These are phyloP conservation scores for Cornus florida DNA, from an alignment of 148 eudicot genomes.

Conservation along the genomic window DNA sequence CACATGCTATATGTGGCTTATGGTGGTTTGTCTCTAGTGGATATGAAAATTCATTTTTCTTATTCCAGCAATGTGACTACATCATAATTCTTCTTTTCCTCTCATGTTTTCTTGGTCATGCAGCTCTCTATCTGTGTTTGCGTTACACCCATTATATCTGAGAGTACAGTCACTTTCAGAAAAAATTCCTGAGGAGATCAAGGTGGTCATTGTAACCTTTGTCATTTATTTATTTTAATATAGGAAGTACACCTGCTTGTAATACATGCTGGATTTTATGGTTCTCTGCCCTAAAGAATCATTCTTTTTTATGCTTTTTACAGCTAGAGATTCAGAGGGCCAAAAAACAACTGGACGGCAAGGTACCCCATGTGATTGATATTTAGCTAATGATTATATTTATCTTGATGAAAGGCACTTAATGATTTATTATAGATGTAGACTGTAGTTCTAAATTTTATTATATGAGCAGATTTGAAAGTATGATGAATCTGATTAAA, in stretches of 20 bases:
- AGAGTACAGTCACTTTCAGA: conserved; percentile 80
- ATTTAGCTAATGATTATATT: neutral
- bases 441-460: neutral
- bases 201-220: conserved; percentile 37
- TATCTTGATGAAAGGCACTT: neutral
- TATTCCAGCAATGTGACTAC: neutral
- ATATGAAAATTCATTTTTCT: neutral
- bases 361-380: conserved; percentile 42
- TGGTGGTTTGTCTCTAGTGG: neutral
- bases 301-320: conserved; percentile 12
- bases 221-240: neutral
- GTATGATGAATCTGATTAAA: neutral
- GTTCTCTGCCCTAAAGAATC: neutral
- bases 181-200: conserved; percentile 71
- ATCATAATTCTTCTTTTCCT: conserved; percentile 1
- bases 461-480: neutral
- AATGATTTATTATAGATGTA: neutral
- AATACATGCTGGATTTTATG: neutral
- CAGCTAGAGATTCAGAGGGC: conserved; percentile 76
- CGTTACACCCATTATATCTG: conserved; percentile 92
- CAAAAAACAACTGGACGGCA: conserved; percentile 59
- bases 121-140: conserved; percentile 98
- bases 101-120: conserved; percentile 26
- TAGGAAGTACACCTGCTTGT: conserved; percentile 7
- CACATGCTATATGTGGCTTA: neutral